Conservation (phyloP, 148 eudicot genomes). For the Nepenthes gracilis region DNA sequence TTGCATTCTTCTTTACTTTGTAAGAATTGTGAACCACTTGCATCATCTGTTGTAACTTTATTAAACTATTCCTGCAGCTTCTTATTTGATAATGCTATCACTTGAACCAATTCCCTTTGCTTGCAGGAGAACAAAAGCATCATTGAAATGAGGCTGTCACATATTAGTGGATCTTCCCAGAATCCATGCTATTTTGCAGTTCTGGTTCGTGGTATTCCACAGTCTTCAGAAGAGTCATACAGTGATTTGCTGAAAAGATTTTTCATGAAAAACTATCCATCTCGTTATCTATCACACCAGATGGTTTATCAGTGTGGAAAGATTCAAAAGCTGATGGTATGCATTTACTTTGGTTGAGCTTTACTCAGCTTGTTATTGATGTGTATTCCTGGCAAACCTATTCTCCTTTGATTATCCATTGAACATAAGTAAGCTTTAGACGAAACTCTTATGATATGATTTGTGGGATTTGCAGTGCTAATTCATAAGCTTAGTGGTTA, state of each 20-base stretch:
- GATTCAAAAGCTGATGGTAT: conserved; percentile 75
- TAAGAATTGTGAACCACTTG: conserved; percentile 33
- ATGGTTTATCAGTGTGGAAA: conserved; percentile 63
- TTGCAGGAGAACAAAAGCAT: conserved; percentile 69
- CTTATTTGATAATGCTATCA: background rate
- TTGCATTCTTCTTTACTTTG: conserved; percentile 79
- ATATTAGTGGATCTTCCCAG: conserved; percentile 37
- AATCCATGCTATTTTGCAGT: conserved; percentile 66
- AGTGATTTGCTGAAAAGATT: conserved; percentile 40
- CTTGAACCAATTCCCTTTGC: conserved; percentile 3
- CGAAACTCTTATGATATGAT: too few species aligned
- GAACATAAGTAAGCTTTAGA: too few species aligned
- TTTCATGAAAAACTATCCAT: conserved; percentile 51
- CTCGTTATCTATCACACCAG: conserved; percentile 78
- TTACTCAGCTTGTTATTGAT: too few species aligned
- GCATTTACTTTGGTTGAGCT: conserved; percentile 5
- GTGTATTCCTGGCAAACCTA: background rate
- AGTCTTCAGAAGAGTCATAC: conserved; percentile 62
- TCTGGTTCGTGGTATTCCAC: conserved; percentile 84
- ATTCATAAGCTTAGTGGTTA: too few species aligned
- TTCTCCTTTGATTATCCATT: too few species aligned
- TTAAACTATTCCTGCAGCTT: conserved; percentile 2
- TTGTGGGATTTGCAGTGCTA: too few species aligned
- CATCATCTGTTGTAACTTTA: background rate
- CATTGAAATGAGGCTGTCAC: conserved; percentile 45